Conservation (phyloP, 1,284 basidiomycete species). For the Trametes hirsuta region DNA sequence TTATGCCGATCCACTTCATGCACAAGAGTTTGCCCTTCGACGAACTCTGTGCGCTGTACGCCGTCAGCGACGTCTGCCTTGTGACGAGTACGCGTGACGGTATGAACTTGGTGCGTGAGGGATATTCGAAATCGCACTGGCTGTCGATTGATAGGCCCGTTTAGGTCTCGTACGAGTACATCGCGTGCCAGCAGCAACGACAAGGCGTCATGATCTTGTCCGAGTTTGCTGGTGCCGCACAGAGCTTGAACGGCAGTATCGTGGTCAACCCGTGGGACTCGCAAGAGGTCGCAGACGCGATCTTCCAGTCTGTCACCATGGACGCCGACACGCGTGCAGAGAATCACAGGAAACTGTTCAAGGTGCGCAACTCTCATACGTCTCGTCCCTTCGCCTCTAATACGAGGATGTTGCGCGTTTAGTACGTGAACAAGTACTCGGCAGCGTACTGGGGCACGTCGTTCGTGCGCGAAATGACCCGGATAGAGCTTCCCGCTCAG, state of each 20-base stretch:
- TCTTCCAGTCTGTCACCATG: constrained; percentile 94
- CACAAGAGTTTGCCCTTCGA: constrained; percentile 94
- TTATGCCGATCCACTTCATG: constrained; percentile 99
- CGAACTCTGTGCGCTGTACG: constrained; percentile 96
- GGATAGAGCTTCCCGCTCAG: constrained; percentile 40
- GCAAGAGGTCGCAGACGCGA: constrained; percentile 95
- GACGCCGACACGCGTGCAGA: constrained; percentile 77
- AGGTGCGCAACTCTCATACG: constrained; percentile 46
- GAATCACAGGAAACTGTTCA: constrained; percentile 95
- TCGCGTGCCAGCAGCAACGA: constrained; percentile 90
- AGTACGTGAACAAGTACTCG: constrained; percentile 92
- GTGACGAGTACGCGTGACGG: constrained; percentile 96
- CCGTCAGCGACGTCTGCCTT: constrained; percentile 94
- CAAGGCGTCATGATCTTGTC: constrained; percentile 98
- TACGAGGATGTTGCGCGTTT: neutral
- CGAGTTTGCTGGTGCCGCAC: constrained; percentile 98
- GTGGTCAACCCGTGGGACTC: constrained; percentile 98
- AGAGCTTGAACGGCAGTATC: constrained; percentile 90
- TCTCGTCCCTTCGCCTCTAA: neutral
- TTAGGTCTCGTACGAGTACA: constrained; percentile 99
- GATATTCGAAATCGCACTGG: neutral
- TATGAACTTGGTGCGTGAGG: constrained; percentile 89
- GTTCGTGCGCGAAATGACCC: constrained; percentile 85
- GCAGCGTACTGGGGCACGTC: constrained; percentile 92
- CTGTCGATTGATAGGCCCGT: neutral